Percentiles rank a stretch among this genome's conserved stretches.
Evolutionary conservation across 768 basidiomycete species (phyloP).

Genomic region (Agaricus subrufescens): DNA sequence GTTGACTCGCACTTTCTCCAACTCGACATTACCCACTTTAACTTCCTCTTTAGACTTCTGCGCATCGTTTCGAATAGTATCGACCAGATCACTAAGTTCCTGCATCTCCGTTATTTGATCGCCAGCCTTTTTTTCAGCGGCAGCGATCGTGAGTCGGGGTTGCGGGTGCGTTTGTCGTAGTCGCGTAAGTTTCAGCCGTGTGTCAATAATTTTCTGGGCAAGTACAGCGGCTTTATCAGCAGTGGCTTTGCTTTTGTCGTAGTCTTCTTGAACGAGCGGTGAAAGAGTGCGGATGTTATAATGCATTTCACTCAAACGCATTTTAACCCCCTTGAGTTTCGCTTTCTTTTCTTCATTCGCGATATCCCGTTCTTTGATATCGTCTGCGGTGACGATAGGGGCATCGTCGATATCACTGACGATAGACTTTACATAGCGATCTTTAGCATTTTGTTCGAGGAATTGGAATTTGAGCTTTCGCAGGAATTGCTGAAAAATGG

Average conservation of each 20-base stretch:
- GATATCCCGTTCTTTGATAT: constrained; percentile 60
- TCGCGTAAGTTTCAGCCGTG: constrained; percentile 73
- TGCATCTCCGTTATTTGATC: constrained; percentile 81
- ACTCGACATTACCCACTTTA: constrained; percentile 48
- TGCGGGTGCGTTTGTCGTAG: constrained; percentile 78
- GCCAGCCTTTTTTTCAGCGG: constrained; percentile 70
- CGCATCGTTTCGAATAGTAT: constrained; percentile 44
- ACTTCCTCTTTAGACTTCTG: constrained; percentile 55
- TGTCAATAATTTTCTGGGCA: constrained; percentile 76
- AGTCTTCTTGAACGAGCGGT: constrained; percentile 69
- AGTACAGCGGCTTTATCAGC: constrained; percentile 54
- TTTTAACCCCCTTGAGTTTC: constrained; percentile 60
- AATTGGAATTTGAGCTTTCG: constrained; percentile 87
- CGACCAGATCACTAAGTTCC: constrained; percentile 60
- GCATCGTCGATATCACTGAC: constrained; percentile 83
- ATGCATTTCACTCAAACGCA: constrained; percentile 54
- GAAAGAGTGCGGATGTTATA: constrained; percentile 58
- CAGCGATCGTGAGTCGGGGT: constrained; percentile 71
- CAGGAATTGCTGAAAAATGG: constrained; percentile 50
- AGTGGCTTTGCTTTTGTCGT: constrained; percentile 46
- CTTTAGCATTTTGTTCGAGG: constrained; percentile 86
- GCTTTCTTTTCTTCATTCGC: constrained; percentile 71
- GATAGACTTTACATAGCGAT: constrained; percentile 82
- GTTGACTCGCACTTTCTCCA: constrained; percentile 56
- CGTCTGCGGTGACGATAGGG: constrained; percentile 72